Evolutionary conservation across 305 asterid species (phyloP).

Genomic region (Fraxinus dipetala): DNA sequence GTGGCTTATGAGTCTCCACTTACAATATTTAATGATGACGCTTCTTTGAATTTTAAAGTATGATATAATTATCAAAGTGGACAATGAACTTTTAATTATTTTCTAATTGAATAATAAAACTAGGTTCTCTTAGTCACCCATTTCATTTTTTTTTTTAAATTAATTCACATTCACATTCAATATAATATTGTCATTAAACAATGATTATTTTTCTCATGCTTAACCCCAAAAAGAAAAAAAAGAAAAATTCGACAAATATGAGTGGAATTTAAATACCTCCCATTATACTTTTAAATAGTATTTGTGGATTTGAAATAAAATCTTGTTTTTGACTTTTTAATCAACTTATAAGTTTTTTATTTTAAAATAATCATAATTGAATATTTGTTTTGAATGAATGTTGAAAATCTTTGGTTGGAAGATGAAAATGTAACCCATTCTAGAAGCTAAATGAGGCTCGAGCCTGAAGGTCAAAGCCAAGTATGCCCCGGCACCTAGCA

Average conservation of each 20-base stretch:
- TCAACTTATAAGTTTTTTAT: not conserved
- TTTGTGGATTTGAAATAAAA: not conserved
- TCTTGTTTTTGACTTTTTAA: not conserved
- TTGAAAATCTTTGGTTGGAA: not conserved
- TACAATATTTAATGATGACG: constrained; percentile 41
- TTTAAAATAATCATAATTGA: not conserved
- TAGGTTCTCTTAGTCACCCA: constrained; percentile 23
- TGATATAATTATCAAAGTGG: constrained; percentile 36
- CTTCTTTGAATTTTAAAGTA: constrained; percentile 33
- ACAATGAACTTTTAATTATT: constrained; percentile 20
- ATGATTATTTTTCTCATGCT: not conserved
- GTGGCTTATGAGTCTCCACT: constrained; percentile 60
- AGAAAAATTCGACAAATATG: not conserved
- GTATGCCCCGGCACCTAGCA: not conserved
- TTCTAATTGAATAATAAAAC: not conserved
- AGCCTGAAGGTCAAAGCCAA: not conserved
- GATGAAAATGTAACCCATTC: not conserved
- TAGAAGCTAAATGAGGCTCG: not conserved
- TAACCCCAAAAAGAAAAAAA: not conserved
- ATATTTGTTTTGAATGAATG: not conserved
- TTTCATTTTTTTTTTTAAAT: not conserved
- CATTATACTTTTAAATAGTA: not conserved
- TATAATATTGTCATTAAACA: constrained; percentile 14
- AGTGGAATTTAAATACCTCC: not conserved
- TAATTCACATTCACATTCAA: not conserved